Percentiles rank a stretch among this genome's conserved stretches.
Conservation (phyloP, 192 early-diverging fungal species). For the Backusella westeae region DNA sequence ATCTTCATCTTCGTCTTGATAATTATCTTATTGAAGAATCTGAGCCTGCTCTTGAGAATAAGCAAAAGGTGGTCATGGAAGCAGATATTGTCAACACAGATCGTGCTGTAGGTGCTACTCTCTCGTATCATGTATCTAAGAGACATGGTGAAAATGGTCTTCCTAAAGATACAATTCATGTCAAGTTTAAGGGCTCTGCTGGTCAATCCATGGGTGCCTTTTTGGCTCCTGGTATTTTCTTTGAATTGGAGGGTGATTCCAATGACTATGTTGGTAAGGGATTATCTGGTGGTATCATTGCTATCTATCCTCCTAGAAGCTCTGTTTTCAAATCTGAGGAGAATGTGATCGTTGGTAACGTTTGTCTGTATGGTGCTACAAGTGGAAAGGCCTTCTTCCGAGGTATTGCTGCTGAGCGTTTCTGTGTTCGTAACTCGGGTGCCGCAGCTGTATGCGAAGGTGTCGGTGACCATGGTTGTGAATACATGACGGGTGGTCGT, state of each 20-base stretch:
- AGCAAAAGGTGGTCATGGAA: conserved; percentile 57
- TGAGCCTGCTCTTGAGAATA: conserved; percentile 62
- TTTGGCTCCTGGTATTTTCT: conserved; percentile 82
- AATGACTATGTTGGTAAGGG: conserved; percentile 99
- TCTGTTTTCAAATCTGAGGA: conserved; percentile 77
- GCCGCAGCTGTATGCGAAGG: conserved; percentile 95
- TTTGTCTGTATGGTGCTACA: conserved; percentile 97
- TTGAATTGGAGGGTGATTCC: conserved; percentile 95
- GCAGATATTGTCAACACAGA: conserved; percentile 89
- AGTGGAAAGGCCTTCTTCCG: conserved; percentile 87
- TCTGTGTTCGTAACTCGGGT: conserved; percentile 97
- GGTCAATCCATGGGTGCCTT: conserved; percentile 98
- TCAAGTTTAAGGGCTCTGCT: conserved; percentile 87
- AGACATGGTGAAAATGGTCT: conserved; percentile 78
- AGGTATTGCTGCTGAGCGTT: conserved; percentile 97
- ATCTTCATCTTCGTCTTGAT: conserved; percentile 82
- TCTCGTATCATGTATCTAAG: conserved; percentile 88
- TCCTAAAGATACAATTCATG: conserved; percentile 83
- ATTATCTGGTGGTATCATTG: conserved; percentile 88
- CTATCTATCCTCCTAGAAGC: conserved; percentile 87
- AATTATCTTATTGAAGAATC: conserved; percentile 86
- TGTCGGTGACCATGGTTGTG: conserved; percentile 97
- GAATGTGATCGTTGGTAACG: conserved; percentile 97
- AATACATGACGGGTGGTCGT: conserved; percentile 99
- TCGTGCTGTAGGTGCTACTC: conserved; percentile 89